A percentile compares a stretch with the other conserved stretches of the same genome.
These are phyloP conservation scores for Dovyalis caffra DNA, from an alignment of 345 rosid species.

Conservation along the genomic window DNA sequence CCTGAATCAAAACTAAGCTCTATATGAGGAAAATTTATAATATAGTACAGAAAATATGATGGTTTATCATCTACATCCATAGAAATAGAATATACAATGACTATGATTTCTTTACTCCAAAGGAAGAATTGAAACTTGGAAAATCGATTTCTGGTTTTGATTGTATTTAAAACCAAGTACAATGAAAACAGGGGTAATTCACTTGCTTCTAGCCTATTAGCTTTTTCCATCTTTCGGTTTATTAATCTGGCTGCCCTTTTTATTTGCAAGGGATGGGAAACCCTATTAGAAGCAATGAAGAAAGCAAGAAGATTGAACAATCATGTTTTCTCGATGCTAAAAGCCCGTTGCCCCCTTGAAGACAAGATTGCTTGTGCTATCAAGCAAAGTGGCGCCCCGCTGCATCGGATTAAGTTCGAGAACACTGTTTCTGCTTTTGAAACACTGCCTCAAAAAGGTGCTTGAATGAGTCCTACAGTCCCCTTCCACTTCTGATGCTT, in stretches of 20 bases:
- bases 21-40: not conserved
- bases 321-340: constrained; percentile 96
- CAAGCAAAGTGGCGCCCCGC: constrained; percentile 93
- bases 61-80: not conserved
- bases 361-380: constrained; percentile 96
- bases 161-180: not conserved
- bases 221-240: not conserved
- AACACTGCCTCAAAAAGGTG: constrained; percentile 85
- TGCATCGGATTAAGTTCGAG: constrained; percentile 85
- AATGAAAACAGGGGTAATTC: not conserved
- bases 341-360: constrained; percentile 95
- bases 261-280: constrained; percentile 78
- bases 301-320: constrained; percentile 94
- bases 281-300: constrained; percentile 87
- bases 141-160: not conserved
- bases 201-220: not conserved
- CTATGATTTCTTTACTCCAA: not conserved
- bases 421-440: constrained; percentile 98
- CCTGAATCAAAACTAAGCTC: not conserved
- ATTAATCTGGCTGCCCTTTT: not conserved
- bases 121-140: not conserved
- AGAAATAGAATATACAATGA: not conserved
- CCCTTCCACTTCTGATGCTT: constrained; percentile 4
- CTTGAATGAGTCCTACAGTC: constrained; percentile 25
- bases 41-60: not conserved